Conservation (phyloP, 2,329 filamentous ascomycete species). For the Clarireedia sp. region DNA sequence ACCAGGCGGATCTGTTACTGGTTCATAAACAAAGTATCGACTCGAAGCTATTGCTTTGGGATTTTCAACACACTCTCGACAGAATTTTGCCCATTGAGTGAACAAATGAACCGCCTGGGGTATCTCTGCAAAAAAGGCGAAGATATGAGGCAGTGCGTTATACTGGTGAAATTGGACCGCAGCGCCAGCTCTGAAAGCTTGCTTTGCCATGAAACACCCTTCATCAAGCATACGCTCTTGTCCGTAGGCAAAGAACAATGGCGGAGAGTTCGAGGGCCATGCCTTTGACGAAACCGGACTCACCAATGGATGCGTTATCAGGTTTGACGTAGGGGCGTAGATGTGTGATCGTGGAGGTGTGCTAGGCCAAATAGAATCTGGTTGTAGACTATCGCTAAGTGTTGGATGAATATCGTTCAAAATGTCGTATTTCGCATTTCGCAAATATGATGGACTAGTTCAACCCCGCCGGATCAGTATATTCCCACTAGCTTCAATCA, state of each 20-base stretch:
- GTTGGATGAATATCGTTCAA: neutral
- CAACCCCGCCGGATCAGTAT: neutral
- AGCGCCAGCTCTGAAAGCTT: neutral
- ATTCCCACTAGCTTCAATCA: fast-evolving
- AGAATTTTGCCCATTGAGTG: neutral
- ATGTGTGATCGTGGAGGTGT: neutral
- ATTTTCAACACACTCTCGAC: neutral
- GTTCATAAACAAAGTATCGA: neutral
- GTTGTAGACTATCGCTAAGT: neutral
- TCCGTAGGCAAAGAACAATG: constrained; percentile 2
- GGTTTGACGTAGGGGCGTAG: neutral
- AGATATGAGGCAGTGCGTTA: neutral
- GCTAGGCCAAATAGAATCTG: neutral
- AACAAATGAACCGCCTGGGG: neutral
- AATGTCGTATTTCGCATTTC: neutral
- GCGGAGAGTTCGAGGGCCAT: neutral
- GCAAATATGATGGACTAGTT: neutral
- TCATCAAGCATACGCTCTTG: neutral
- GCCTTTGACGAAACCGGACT: neutral
- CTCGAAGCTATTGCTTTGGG: neutral
- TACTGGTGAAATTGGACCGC: neutral
- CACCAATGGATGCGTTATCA: neutral
- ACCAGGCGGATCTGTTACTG: neutral
- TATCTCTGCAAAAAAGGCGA: neutral
- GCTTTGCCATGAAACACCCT: neutral